Base-by-base conservation (phyloP, 2,329 filamentous ascomycete genomes). In the Teratosphaeria epicoccoides region DNA sequence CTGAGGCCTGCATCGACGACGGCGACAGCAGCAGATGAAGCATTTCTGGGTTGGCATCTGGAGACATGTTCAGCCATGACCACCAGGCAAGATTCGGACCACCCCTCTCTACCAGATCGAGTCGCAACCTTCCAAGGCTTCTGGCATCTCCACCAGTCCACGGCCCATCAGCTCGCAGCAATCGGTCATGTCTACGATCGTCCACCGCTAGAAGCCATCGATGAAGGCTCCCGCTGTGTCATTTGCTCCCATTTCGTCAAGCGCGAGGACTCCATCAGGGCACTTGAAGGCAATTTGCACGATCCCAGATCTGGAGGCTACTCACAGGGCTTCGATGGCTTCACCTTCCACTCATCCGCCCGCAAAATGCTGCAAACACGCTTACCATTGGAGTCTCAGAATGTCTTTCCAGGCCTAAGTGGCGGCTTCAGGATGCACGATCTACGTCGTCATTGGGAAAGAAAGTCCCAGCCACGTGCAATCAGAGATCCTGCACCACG, bases 121-220 rank as follows among this genome's bases (percentile, higher is more conserved):
- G 48, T 58, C 2, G 33, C 48, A 3, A 60, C 60, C 22, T 65
- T 63, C 40, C 26, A 47, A 24, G 59, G 53, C 45, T 56, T 55
- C 51, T 64, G 63, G 63, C 51, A 57, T 29, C 52, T 58, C 12
- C 25, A 60, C 26, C 49, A 57, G 9, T 54, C 61, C 10, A 57
- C 63, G 9, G 61, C 63, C 14, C 55, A 56, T 22, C 61, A 63
- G 46, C 55, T 65, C 6, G 64, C 64, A 24, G 64, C 63, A 5
- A 55, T 60, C 7, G 64, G 64, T 14, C 64, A 66, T 47, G 54
- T 66, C 28, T 63, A 55, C 44, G 63, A 65, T 47, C 59, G 62
- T 6, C 62, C 62, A 22, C 61, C 60, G 14, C 47, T 66, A 4
- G 63, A 65, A 51, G 57, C 61, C 3, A 49, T 65, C 12, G 63